Base-by-base conservation (phyloP, 176 grass and related monocot species). In the Triticum monococcum region DNA sequence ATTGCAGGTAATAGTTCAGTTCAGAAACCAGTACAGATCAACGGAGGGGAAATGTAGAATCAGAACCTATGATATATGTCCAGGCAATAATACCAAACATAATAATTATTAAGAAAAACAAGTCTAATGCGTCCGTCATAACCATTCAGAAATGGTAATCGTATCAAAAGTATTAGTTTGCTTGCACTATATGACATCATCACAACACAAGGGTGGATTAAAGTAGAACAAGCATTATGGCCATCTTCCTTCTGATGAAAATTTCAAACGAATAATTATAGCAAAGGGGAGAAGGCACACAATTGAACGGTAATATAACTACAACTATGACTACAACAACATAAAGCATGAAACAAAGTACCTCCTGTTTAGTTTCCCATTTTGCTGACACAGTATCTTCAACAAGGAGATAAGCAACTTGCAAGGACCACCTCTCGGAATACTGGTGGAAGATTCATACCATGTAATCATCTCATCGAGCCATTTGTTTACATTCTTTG, bases 401-500 rank as follows among this genome's bases (percentile, higher is more conserved):
- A 98, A 88, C 88, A 98, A 92, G 5, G 86, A 94, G 89, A 92
- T 79, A 78, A 98, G 91, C 45, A 98, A 79, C 52, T 83, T 98
- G 79, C 77, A 68, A 88, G 84, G 68, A 89, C 94, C 84, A 32
- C 96, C 90, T 88, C 87, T 83, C 63, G 82, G 80, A 89, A 85
- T 77, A 43, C 25, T 81, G 9, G 65, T 70, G 23, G 86, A 79
- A 87, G 88, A 86, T 59, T 85, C 92, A 50, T 90, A 98, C 57
- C 77, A 85, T 64, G 54, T 11, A 41, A 92, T 94, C 86, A 91
- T 96, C 79, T 98, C 96, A 91, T 96, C 93, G 75, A 98, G 77
- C 93, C 96, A 98, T 86, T 94, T 98, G 83, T 94, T 94, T 41
- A 94, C 91, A 88, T 96, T 91, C 88, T 98, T 98, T 56, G 93